phyloP scores from a whole-genome alignment of 2,329 filamentous ascomycete species.

The Aspergillus sp. region DNA sequence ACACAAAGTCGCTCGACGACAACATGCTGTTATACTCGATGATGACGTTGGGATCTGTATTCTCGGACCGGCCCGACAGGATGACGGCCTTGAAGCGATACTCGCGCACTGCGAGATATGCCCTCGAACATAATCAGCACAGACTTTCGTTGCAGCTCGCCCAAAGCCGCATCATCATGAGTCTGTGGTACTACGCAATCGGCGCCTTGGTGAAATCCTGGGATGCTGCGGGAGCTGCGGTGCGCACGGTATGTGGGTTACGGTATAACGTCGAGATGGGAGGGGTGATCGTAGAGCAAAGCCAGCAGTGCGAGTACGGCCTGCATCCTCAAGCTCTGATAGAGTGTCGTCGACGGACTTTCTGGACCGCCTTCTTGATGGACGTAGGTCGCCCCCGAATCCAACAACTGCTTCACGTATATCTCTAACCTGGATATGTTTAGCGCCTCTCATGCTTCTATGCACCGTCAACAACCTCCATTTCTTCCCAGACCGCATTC shows the following conservation, averaged over 20 bases:
- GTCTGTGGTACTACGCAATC: constrained; percentile 67
- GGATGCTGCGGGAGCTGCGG: constrained; percentile 67
- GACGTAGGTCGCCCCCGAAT: constrained; percentile 55
- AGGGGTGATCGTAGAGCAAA: constrained; percentile 52
- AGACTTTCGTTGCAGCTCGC: constrained; percentile 66
- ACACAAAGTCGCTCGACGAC: constrained; percentile 58
- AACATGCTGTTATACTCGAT: constrained; percentile 65
- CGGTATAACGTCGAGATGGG: constrained; percentile 67
- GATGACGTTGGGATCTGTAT: constrained; percentile 61
- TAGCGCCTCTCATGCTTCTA: constrained; percentile 65
- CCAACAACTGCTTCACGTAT: constrained; percentile 7
- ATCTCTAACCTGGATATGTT: constrained; percentile 20
- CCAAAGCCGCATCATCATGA: constrained; percentile 69
- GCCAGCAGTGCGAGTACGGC: constrained; percentile 58
- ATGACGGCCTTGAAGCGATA: constrained; percentile 53
- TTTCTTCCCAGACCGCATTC: constrained; percentile 69
- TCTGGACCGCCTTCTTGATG: constrained; percentile 73
- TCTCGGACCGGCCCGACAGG: constrained; percentile 54
- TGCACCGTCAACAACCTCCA: constrained; percentile 57
- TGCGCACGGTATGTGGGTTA: constrained; percentile 63
- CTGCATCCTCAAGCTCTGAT: constrained; percentile 62
- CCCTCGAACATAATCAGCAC: constrained; percentile 56
- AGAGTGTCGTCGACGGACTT: constrained; percentile 71
- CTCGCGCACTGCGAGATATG: constrained; percentile 62
- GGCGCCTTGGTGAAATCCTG: constrained; percentile 64